Evolutionary conservation across 148 eudicot genomes (phyloP).

Genomic region (Silene conica): DNA sequence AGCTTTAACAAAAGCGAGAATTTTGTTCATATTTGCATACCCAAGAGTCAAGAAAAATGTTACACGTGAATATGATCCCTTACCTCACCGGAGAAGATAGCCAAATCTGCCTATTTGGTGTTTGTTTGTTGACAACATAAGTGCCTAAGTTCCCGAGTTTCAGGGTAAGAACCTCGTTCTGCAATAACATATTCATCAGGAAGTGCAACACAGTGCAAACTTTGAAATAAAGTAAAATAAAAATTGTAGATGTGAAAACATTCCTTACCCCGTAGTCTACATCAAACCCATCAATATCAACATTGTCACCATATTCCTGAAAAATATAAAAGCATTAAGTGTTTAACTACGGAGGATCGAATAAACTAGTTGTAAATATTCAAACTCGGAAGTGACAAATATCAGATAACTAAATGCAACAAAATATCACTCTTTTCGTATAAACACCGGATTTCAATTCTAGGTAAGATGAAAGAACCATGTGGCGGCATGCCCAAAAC

Average conservation of each 20-base stretch:
- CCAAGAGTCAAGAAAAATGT: too few relatives aligned
- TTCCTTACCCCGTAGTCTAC: slow-evolving; percentile 86
- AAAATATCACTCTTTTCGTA: not conserved
- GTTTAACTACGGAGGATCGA: not conserved
- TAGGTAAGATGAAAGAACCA: not conserved
- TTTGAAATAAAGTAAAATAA: not conserved
- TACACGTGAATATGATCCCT: not conserved
- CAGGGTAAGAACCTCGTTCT: slow-evolving; percentile 84
- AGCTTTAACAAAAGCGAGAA: too few relatives aligned
- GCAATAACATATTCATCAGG: slow-evolving; percentile 20
- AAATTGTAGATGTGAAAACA: not conserved
- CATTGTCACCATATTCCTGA: slow-evolving; percentile 79
- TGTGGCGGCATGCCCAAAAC: not conserved
- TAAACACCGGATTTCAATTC: not conserved
- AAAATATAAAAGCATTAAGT: slow-evolving; percentile 5
- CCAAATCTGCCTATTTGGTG: slow-evolving; percentile 97
- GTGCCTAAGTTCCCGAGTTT: slow-evolving; percentile 80
- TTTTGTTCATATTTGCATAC: not conserved
- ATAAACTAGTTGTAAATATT: not conserved
- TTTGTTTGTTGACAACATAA: slow-evolving; percentile 89
- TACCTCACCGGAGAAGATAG: slow-evolving; percentile 96
- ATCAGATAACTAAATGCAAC: not conserved
- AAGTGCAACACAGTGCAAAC: not conserved
- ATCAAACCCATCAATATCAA: slow-evolving; percentile 84
- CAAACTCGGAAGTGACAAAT: not conserved